A percentile compares a stretch with the other conserved stretches of the same genome.
phyloP scores from a whole-genome alignment of 202 grass and related monocot species.

The Thinopyrum obtusiflorum region DNA sequence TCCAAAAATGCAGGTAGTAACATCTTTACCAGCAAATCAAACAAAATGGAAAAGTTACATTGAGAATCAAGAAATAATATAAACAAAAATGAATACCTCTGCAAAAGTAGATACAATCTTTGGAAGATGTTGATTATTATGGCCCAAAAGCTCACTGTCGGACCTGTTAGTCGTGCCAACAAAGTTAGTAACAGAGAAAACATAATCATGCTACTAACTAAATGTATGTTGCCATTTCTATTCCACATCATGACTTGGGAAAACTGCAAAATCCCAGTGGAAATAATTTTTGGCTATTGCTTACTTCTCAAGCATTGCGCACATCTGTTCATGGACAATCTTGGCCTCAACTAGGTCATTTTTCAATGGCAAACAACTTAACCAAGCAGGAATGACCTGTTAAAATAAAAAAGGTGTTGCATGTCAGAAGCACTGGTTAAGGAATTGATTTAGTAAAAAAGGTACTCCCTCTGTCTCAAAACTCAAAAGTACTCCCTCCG shows the following conservation, averaged over 20 bases:
- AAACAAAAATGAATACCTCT: slow-evolving; percentile 52
- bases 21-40: background rate
- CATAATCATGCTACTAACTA: slow-evolving; percentile 7
- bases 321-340: slow-evolving; percentile 80
- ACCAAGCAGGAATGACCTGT: slow-evolving; percentile 82
- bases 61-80: slow-evolving; percentile 14
- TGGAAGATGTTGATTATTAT: slow-evolving; percentile 71
- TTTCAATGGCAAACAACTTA: slow-evolving; percentile 80
- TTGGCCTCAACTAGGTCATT: slow-evolving; percentile 78
- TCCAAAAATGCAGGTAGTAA: background rate
- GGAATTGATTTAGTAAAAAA: slow-evolving; percentile 9
- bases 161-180: slow-evolving; percentile 54
- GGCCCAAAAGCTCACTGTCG: slow-evolving; percentile 69
- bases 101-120: slow-evolving; percentile 81
- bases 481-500: too few species aligned
- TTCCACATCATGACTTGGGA: slow-evolving; percentile 2
- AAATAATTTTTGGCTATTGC: slow-evolving; percentile 12
- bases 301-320: slow-evolving; percentile 89
- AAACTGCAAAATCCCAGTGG: background rate
- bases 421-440: slow-evolving; percentile 23
- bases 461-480: too few species aligned
- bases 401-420: slow-evolving; percentile 17
- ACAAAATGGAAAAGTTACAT: background rate
- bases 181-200: slow-evolving; percentile 3
- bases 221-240: background rate